Evolutionary conservation across 2,329 filamentous ascomycete species (phyloP).

Genomic region (Epichloe coenophiala): DNA sequence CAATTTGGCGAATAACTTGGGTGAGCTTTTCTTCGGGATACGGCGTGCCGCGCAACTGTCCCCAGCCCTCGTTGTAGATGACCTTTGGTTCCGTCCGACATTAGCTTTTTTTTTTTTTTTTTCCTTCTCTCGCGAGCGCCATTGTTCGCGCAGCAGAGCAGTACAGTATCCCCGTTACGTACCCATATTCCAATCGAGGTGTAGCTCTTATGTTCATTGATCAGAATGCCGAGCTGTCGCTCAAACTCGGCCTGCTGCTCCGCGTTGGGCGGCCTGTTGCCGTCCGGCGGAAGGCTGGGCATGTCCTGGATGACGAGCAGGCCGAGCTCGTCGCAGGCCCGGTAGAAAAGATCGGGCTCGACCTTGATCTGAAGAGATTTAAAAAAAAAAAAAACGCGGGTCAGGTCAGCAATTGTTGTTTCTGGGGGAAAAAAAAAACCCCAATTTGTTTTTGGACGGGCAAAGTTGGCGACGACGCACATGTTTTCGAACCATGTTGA

Average conservation of each 20-base stretch:
- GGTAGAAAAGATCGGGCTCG: slow-evolving; percentile 53
- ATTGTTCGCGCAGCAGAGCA: neutral
- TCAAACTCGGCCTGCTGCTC: slow-evolving; percentile 50
- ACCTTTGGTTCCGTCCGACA: slow-evolving; percentile 22
- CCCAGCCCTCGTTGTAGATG: slow-evolving; percentile 64
- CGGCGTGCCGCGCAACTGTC: slow-evolving; percentile 35
- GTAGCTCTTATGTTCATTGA: slow-evolving; percentile 51
- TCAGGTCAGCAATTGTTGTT: neutral
- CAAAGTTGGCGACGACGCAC: slow-evolving; percentile 28
- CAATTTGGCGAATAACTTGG: slow-evolving; percentile 38
- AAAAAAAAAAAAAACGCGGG: too few species aligned
- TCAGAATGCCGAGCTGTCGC: slow-evolving; percentile 46
- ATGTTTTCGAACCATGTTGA: slow-evolving; percentile 61
- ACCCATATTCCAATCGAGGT: slow-evolving; percentile 54
- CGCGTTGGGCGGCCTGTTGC: slow-evolving; percentile 22
- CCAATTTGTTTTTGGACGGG: too few species aligned
- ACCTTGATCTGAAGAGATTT: too few species aligned
- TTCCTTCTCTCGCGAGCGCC: neutral
- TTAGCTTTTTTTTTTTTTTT: neutral
- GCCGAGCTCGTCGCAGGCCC: slow-evolving; percentile 52
- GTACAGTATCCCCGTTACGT: slow-evolving; percentile 7
- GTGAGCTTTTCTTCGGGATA: slow-evolving; percentile 46
- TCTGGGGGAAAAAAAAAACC: too few species aligned
- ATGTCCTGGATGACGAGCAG: slow-evolving; percentile 59
- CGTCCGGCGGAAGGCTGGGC: slow-evolving; percentile 38